Evolutionary conservation across 768 basidiomycete species (phyloP), one percentile per base, ranked within the genome.

Genomic region (Lentinula detonsa): DNA sequence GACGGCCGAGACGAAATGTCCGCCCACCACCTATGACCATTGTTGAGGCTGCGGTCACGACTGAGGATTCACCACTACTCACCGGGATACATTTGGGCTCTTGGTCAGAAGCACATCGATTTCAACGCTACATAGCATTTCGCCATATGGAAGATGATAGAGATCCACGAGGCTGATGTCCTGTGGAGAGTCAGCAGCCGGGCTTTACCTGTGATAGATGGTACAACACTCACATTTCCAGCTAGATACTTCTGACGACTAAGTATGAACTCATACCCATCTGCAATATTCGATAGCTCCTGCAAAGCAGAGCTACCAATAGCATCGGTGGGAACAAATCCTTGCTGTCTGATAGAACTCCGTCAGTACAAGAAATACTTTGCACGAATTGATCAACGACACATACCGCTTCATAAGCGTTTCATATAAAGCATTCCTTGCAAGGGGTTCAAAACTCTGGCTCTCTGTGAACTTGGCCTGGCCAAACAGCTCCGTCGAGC

Each of bases 121-220:
- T 0, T 66, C 68, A 11, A 58, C 45, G 11, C 2, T 1, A 34
- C 16, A 59, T 33, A 78, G 64, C 50, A 67, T 23, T n/a, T 50
- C 57, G 18, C 77, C 81, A 43, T 74, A 76, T 0, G 82, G 74
- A 39, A 83, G 65, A 66, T 83, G 81, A 65, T 73, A 74, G 3
- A 83, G 72, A 64, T 83, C 82, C 4, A 79, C 81, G 1, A 82
- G 71, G 3, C 79, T 82, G 63, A 83, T 51, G 78, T 71, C 58
- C 58, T 59, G 21, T 7, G 21, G n/a, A 48, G 3, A 48, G 46
- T 48, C 9, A 48, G 46, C 46, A 8, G 21, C 46, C 3, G 18
- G n/a, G 16, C 21, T 16, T 16, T 48, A 5, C 8, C 45, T 48
- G 21, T 48, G n/a, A 21, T 9, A 23, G 34, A 40, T 40, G 16